Conservation (phyloP, 192 early-diverging fungal genomes). For the Obelidium mucronatum region DNA sequence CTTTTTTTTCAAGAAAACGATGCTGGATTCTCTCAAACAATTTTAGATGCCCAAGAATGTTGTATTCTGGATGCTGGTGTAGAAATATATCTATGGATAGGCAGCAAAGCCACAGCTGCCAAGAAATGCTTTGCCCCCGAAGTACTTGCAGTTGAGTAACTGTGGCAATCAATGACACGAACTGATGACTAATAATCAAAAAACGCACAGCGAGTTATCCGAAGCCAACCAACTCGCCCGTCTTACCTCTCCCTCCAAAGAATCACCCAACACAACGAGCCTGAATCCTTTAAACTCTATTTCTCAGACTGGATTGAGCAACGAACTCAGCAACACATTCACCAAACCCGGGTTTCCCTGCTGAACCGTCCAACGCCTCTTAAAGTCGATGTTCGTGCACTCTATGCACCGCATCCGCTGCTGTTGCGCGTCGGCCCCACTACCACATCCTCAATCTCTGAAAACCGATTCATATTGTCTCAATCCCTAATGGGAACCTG, state of each 20-base stretch:
- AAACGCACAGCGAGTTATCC: constrained; percentile 40
- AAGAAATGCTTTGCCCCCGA: constrained; percentile 44
- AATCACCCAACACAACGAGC: constrained; percentile 45
- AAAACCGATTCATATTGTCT: too few species aligned
- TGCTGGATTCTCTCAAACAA: background rate
- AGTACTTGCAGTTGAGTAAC: constrained; percentile 50
- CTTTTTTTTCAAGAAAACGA: background rate
- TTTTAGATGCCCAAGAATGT: constrained; percentile 47
- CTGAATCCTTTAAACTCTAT: constrained; percentile 59
- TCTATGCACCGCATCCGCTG: constrained; percentile 47
- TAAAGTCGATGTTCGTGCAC: constrained; percentile 55
- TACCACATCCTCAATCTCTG: background rate
- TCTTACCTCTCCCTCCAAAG: constrained; percentile 51
- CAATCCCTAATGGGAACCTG: too few species aligned
- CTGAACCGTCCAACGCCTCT: constrained; percentile 4
- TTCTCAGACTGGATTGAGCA: constrained; percentile 57
- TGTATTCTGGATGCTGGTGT: constrained; percentile 56
- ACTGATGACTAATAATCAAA: too few species aligned
- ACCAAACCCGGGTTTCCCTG: background rate
- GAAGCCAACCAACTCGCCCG: constrained; percentile 39
- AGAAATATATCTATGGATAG: constrained; percentile 62
- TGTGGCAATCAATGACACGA: too few species aligned
- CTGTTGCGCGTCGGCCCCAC: background rate
- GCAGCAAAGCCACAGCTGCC: constrained; percentile 29
- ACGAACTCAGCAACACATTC: background rate